Percentiles rank a stretch among this genome's conserved stretches.
Evolutionary conservation across 2,329 filamentous ascomycete genomes (phyloP).

Genomic region (Aureobasidium subglaciale): DNA sequence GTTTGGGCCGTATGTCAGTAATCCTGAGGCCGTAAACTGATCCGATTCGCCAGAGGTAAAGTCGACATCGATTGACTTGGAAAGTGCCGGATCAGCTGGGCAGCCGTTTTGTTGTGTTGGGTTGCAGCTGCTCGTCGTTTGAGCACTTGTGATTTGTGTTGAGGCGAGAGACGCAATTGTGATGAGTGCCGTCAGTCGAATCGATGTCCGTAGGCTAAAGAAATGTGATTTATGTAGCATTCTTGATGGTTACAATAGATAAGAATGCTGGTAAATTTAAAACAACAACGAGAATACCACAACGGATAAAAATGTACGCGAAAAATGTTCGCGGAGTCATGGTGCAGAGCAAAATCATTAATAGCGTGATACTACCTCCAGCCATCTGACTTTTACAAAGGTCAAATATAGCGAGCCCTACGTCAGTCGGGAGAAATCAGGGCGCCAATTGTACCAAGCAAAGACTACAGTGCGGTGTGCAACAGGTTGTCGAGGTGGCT

Average conservation of each 20-base stretch:
- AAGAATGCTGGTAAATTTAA: slow-evolving; percentile 2
- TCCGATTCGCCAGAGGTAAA: slow-evolving; percentile 72
- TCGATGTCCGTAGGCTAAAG: slow-evolving; percentile 15
- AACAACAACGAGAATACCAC: slow-evolving; percentile 7
- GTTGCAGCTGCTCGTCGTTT: slow-evolving; percentile 52
- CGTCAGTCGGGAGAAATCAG: slow-evolving; percentile 6
- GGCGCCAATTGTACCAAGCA: slow-evolving; percentile 4
- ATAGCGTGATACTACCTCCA: slow-evolving; percentile 9
- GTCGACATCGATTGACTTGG: slow-evolving; percentile 74
- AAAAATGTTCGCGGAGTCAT: neutral
- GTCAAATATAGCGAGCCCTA: slow-evolving; percentile 9
- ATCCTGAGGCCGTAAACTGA: slow-evolving; percentile 66
- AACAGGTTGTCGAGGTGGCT: slow-evolving; percentile 12
- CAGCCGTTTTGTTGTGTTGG: slow-evolving; percentile 53
- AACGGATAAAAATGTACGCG: neutral
- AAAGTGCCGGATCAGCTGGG: slow-evolving; percentile 70
- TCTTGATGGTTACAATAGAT: neutral
- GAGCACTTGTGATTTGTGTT: slow-evolving; percentile 35
- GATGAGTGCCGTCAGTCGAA: slow-evolving; percentile 33
- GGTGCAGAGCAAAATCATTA: slow-evolving; percentile 6
- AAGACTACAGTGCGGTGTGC: slow-evolving; percentile 13
- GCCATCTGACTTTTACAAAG: slow-evolving; percentile 7
- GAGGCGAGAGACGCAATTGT: slow-evolving; percentile 32
- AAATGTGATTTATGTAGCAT: slow-evolving; percentile 7
- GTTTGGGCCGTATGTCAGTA: slow-evolving; percentile 64